Evolutionary conservation across 768 basidiomycete genomes (phyloP), one percentile per base, ranked within the genome.

Genomic region (Suillus discolor): DNA sequence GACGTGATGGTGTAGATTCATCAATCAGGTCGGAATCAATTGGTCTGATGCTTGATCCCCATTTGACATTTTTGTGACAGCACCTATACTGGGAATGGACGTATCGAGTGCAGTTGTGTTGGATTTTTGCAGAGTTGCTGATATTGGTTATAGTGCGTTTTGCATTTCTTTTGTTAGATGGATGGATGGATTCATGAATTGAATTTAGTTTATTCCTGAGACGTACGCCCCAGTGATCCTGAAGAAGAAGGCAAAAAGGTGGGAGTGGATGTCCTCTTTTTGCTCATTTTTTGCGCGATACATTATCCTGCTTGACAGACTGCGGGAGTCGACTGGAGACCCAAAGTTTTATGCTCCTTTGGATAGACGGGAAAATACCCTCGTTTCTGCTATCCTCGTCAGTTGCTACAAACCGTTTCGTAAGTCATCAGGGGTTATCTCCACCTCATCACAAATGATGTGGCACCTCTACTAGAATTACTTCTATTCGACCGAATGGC

Each of bases 401-500:
- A 92, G 89, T 68, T 88, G 88, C 68, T 88, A 83, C 62, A 86
- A 80, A 8, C 92, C 93, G 1, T 94, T 96, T 73, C 79, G 92
- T 92, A 72, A 62, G 89, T 78, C 39, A 39, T 23, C 20, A 36
- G 20, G 11, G 18, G 15, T 57, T 18, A 36, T 20, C 12, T 31
- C 3, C 20, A 39, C 11, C 36, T 28, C 18, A 4, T 41, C 25
- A 2, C 39, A 28, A 60, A 66, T 61, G 44, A 63, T 25, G 41
- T 20, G 31, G 11, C 51, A 60, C 18, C 3, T 28, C 28, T 63
- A 20, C 42, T 65, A 91, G 90, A 87, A 73, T 78, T 93, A 7
- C 77, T 92, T 6, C 49, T 85, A 0, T 84, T 80, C 59, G 91
- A 96, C 69, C 81, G 84, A n/a, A 94, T 94, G 91, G 89, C 89